Conservation (phyloP, 352 stramenopile genomes). For the Pythium grandisporangium region DNA sequence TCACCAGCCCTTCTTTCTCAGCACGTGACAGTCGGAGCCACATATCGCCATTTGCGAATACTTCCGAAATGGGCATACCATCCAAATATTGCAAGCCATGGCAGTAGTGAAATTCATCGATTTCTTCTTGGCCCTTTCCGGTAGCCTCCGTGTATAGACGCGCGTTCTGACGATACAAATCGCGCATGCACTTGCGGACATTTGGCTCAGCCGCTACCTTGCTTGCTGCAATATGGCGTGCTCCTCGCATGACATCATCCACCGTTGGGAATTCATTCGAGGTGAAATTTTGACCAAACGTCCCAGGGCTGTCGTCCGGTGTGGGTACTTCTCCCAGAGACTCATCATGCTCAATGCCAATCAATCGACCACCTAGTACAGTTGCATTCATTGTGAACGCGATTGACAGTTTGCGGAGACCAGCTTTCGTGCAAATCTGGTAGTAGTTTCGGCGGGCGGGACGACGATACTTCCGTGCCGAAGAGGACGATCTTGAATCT, state of each 20-base stretch:
- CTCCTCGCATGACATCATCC: constrained; percentile 83
- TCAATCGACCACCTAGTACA: constrained; percentile 70
- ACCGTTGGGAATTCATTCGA: constrained; percentile 80
- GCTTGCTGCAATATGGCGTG: constrained; percentile 80
- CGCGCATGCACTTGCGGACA: constrained; percentile 73
- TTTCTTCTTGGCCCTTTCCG: constrained; percentile 73
- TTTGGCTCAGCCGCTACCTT: constrained; percentile 81
- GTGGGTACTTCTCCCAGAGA: constrained; percentile 58
- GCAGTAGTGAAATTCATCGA: constrained; percentile 85
- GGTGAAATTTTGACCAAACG: constrained; percentile 67
- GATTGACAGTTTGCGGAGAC: constrained; percentile 50
- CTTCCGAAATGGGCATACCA: constrained; percentile 75
- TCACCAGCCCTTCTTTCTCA: constrained; percentile 82
- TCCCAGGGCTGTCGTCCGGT: constrained; percentile 58
- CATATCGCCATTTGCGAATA: constrained; percentile 63
- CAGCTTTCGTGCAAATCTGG: constrained; percentile 83
- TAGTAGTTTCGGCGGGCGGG: constrained; percentile 82
- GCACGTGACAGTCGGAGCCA: constrained; percentile 70
- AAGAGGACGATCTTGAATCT: too few relatives aligned
- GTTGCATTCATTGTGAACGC: constrained; percentile 85
- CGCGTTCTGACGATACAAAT: constrained; percentile 75
- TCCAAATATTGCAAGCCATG: constrained; percentile 83
- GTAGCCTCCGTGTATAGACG: constrained; percentile 72
- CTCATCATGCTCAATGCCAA: constrained; percentile 61
- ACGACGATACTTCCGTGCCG: constrained; percentile 60